Base-by-base conservation (phyloP, 2,329 filamentous ascomycete genomes). In the Pseudogymnoascus sp. region DNA sequence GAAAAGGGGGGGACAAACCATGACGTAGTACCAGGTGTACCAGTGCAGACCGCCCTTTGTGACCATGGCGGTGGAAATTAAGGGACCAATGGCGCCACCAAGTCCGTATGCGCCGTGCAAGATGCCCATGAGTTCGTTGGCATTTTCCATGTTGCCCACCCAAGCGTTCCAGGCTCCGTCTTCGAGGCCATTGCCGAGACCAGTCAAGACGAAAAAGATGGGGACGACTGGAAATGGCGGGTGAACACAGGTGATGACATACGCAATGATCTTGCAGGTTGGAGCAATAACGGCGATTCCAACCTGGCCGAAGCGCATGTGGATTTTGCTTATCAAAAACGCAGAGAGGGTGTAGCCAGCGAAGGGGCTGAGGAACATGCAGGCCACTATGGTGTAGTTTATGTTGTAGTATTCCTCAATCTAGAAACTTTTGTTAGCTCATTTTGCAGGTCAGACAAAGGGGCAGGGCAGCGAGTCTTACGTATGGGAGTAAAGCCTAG, bases 21-120 rank as follows among this genome's bases (percentile, higher is more conserved):
- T 89, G 63, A 91, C 75, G 71, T 91, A 91, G 74, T 90, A 60
- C 59, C 59, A 92, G 10, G 77, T 79, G 68, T 86, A 91, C 90
- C 90, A 95, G 0, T 78, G 78, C 60, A 88, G 71, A 3, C 76
- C 68, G 0, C 77, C 84, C 66, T 84, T 85, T 0, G 87, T 85
- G 37, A 93, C 83, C 83, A 93, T 86, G 4, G 83, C 82, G 0
- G 90, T 91, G 1, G 89, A 89, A 64, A 91, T 80, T 6, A 93
- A 73, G 0, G 89, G 90, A 2, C 82, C 79, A 11, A 91, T 77
- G 0, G 88, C 87, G 1, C 86, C 90, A 0, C 90, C 90, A 0
- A 90, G 70, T 0, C 89, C 89, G 70, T 91, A 93, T 38, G 84
- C 83, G 0, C 84, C 88, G 72, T 92, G 89, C 26, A 93, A 75